phyloP scores from a whole-genome alignment of 805 yeast genomes.

The Barnettozyma salicaria region DNA sequence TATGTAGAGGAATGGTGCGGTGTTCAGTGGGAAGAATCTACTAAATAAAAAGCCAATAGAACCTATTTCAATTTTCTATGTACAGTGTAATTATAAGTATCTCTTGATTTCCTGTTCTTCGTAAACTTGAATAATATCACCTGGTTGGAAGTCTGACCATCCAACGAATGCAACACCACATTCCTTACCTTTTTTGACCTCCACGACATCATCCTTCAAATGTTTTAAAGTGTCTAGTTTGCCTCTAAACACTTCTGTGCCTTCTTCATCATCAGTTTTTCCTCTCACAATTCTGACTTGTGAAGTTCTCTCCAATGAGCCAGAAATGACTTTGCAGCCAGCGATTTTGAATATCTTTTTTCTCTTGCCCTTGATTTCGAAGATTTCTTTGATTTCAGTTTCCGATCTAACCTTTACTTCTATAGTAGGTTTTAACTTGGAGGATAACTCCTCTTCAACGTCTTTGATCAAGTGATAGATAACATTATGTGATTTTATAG shows the following conservation, averaged over 20 bases:
- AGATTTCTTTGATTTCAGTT: conserved; percentile 63
- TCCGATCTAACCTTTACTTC: conserved; percentile 64
- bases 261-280: conserved; percentile 21
- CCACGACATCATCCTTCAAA: conserved; percentile 70
- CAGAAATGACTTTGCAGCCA: conserved; percentile 77
- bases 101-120: conserved; percentile 60
- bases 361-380: conserved; percentile 56
- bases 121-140: conserved; percentile 68
- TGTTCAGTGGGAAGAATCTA: conserved; percentile 74
- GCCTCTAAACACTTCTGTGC: conserved; percentile 49
- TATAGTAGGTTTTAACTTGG: conserved; percentile 55
- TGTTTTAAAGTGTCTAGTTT: conserved; percentile 68
- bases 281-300: conserved; percentile 50
- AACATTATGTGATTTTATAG: conserved; percentile 61
- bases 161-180: conserved; percentile 76
- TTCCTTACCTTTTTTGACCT: conserved; percentile 79
- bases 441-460: conserved; percentile 59
- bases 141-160: conserved; percentile 66
- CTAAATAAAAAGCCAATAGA: conserved; percentile 8
- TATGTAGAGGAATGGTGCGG: conserved; percentile 77
- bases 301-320: conserved; percentile 56
- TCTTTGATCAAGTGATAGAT: conserved; percentile 86
- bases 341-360: conserved; percentile 62
- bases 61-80: conserved; percentile 1
- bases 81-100: conserved; percentile 27